phyloP scores from a whole-genome alignment of 805 yeast species.

The Komagataella pseudopastoris region DNA sequence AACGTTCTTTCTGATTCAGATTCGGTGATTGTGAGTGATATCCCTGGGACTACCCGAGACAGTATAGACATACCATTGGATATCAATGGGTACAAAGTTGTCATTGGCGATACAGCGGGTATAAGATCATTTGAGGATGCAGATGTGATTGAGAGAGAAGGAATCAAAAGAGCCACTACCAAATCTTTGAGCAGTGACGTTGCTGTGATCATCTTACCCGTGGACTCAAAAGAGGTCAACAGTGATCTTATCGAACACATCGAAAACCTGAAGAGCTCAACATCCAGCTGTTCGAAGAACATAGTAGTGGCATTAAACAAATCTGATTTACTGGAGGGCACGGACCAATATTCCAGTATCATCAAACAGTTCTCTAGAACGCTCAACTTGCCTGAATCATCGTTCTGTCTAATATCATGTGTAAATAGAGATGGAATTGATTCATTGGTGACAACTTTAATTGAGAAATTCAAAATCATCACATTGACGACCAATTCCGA shows the following conservation, averaged over 20 bases:
- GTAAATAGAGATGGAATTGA: conserved; percentile 39
- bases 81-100: conserved; percentile 70
- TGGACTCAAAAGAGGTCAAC: conserved; percentile 18
- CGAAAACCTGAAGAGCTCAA: conserved; percentile 12
- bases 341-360: conserved; percentile 5
- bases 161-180: conserved; percentile 63
- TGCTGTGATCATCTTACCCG: conserved; percentile 51
- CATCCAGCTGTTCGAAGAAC: conserved; percentile 2
- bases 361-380: conserved; percentile 13
- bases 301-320: conserved; percentile 45
- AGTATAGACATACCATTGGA: conserved; percentile 71
- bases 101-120: conserved; percentile 91
- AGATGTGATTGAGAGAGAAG: conserved; percentile 63
- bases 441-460: conserved; percentile 26
- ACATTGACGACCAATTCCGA: conserved; percentile 38
- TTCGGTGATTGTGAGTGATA: conserved; percentile 80
- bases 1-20: conserved; percentile 68
- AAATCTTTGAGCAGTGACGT: conserved; percentile 53
- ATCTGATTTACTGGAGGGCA: conserved; percentile 28
- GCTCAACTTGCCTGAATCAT: conserved; percentile 13
- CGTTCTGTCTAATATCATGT: conserved; percentile 46
- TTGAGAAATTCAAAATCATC: conserved; percentile 29
- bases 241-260: conserved; percentile 27
- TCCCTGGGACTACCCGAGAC: conserved; percentile 94
- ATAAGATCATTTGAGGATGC: conserved; percentile 34